Conservation (phyloP, 352 stramenopile genomes). For the Phytophthora agathidicida region DNA sequence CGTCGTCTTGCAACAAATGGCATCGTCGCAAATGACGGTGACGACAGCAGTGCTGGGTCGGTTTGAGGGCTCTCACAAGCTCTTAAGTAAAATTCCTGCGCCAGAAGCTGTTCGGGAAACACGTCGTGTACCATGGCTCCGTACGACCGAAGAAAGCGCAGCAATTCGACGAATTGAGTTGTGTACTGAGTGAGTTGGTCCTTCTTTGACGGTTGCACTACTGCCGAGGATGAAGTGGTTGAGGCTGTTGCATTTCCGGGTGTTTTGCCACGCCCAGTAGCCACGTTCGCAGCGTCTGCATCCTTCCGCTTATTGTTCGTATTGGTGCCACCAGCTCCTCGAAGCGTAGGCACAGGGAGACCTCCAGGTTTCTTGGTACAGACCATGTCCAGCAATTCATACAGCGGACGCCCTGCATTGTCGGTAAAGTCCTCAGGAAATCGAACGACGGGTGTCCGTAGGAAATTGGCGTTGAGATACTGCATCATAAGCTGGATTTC, state of each 20-base stretch:
- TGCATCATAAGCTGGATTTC: constrained; percentile 80
- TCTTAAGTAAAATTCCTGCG: constrained; percentile 81
- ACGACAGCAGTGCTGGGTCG: constrained; percentile 56
- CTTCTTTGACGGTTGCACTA: constrained; percentile 46
- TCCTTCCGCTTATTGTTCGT: constrained; percentile 18
- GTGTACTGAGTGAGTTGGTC: constrained; percentile 63
- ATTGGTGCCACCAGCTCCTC: constrained; percentile 18
- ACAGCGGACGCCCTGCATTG: constrained; percentile 73
- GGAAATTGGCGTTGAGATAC: constrained; percentile 88
- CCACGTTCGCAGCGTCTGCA: constrained; percentile 4
- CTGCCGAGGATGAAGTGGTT: not conserved
- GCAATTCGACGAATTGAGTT: constrained; percentile 84
- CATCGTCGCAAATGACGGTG: constrained; percentile 36
- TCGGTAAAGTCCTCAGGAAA: constrained; percentile 88
- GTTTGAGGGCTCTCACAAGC: constrained; percentile 72
- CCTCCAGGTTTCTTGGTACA: constrained; percentile 84
- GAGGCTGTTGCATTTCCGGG: not conserved
- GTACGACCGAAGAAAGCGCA: constrained; percentile 93
- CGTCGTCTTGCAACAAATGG: constrained; percentile 62
- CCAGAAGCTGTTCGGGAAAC: constrained; percentile 76
- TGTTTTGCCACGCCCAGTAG: not conserved
- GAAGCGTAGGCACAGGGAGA: constrained; percentile 14
- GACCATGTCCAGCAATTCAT: constrained; percentile 92
- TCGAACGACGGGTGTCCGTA: constrained; percentile 57
- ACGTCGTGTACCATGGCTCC: constrained; percentile 92